Conservation (phyloP, 2,329 filamentous ascomycete genomes). For the Trichophyton mentagrophytes region DNA sequence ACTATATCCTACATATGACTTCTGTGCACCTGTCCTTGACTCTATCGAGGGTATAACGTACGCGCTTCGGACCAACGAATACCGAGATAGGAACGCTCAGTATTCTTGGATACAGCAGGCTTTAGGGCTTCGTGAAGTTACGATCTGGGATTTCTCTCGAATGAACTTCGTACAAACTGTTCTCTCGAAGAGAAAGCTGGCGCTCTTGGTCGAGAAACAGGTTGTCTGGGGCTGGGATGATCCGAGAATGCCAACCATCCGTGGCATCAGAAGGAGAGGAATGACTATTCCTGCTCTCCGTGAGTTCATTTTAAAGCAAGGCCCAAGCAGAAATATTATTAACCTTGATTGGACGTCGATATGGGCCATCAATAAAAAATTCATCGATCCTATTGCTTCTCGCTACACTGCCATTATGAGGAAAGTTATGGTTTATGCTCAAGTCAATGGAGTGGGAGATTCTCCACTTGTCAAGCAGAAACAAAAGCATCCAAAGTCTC, state of each 20-base stretch:
- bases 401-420: constrained; percentile 50
- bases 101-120: constrained; percentile 26
- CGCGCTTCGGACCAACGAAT: constrained; percentile 46
- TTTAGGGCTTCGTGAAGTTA: constrained; percentile 20
- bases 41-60: constrained; percentile 45
- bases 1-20: constrained; percentile 48
- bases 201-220: constrained; percentile 25
- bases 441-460: background rate
- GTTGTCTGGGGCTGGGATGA: constrained; percentile 28
- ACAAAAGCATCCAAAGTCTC: constrained; percentile 12
- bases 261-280: constrained; percentile 25
- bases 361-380: constrained; percentile 58
- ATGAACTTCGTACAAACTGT: constrained; percentile 29
- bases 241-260: constrained; percentile 27
- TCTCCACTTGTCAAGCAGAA: background rate
- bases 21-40: constrained; percentile 46
- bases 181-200: constrained; percentile 27
- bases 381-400: constrained; percentile 40
- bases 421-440: constrained; percentile 53
- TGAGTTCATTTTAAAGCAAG: constrained; percentile 41
- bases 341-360: constrained; percentile 40
- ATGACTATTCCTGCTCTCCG: constrained; percentile 24
- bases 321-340: constrained; percentile 37
- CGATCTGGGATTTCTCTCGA: constrained; percentile 28
- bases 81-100: constrained; percentile 26